Base-by-base conservation (phyloP, 805 yeast genomes). In the Lipomyces lipofer region DNA sequence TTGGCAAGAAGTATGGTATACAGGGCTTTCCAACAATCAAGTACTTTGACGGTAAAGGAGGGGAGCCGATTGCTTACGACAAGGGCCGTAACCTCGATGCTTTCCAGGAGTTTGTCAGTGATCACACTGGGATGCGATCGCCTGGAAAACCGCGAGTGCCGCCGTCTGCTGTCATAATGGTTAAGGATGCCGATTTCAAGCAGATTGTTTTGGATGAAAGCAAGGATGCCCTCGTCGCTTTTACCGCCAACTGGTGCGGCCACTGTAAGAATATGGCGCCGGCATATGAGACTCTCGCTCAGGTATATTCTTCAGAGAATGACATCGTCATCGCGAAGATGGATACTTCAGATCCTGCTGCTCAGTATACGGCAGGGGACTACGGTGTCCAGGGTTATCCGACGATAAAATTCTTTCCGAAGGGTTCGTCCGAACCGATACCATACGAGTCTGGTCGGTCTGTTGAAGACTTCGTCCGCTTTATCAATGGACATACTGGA, bases 11-110 rank as follows among this genome's bases (percentile, higher is more conserved):
- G 54, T 77, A 85, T 69, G 76, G 78, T 49, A 73, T 94, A 32
- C 75, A 81, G 62, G 95, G 97, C 0, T 92, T 79, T 70, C 99
- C 99, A 7, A 88, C 97, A 0, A 68, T 94, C 30, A 71, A 84
- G 50, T 52, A 17, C 42, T 60, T 60, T 25, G 64, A 60, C 40
- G 64, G 63, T 29, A 60, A 49, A 44, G 60, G 62, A 1, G 51
- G 56, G 10, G 60, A 58, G n/a, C 63, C 65, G 8, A 61, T 58
- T 17, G 63, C 63, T n/a, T 58, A 64, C 40, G 54, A 40, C 22
- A 61, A 55, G 24, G 68, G 63, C 32, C 77, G 95, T 61, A 74
- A 75, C 17, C 69, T 78, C n/a, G 77, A 78, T 25, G 73, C 82
- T 2, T 75, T 89, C 60, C 74, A 77, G 3, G 79, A 81, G 17